Conservation (phyloP, 495 filamentous ascomycete genomes). For the Trichoderma asperelloides region DNA sequence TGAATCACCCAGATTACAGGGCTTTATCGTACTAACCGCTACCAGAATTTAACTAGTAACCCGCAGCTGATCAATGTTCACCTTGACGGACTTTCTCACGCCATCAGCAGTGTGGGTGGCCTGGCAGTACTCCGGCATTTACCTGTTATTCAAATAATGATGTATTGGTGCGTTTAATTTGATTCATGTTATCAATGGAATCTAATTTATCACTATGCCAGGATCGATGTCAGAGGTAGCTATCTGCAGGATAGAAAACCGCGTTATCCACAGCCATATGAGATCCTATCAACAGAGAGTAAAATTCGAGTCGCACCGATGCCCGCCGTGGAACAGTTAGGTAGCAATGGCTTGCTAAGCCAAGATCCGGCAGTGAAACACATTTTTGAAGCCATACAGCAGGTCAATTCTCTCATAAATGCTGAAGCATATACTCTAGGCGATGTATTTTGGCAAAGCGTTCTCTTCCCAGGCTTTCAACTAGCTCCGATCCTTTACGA, state of each 20-base stretch:
- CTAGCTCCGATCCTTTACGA: background rate
- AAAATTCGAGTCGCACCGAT: background rate
- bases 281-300: background rate
- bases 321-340: background rate
- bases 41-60: background rate
- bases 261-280: background rate
- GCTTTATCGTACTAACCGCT: background rate
- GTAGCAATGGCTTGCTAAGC: background rate
- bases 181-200: background rate
- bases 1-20: background rate
- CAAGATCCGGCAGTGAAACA: background rate
- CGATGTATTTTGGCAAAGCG: background rate
- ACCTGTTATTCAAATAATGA: background rate
- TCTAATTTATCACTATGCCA: background rate
- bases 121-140: background rate
- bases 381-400: background rate
- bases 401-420: background rate
- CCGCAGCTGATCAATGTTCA: background rate
- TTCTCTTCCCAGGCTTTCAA: background rate
- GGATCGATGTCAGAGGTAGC: background rate
- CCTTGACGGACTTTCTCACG: slow-evolving; percentile 2
- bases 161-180: background rate
- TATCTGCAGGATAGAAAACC: background rate
- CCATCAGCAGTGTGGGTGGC: background rate
- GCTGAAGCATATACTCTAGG: background rate